A percentile compares a stretch with the other conserved stretches of the same genome.
Conservation (phyloP, 805 yeast genomes). For the Jamesozyma lodderae region DNA sequence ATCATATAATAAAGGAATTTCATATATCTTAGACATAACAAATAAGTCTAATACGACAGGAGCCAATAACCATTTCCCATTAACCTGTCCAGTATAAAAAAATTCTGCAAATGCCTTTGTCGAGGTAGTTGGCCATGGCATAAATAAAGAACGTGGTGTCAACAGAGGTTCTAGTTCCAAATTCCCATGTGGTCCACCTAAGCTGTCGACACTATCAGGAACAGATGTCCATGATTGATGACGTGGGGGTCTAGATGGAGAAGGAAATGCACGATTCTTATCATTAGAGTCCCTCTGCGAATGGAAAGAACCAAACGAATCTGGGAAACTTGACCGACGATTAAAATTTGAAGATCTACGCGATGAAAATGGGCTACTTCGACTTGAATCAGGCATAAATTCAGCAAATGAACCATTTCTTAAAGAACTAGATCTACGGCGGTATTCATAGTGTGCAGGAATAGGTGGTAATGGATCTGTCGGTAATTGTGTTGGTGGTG, state of each 20-base stretch:
- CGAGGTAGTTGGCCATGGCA: slow-evolving; percentile 57
- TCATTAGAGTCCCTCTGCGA: slow-evolving; percentile 1
- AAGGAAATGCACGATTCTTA: not conserved
- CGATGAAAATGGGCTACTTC: slow-evolving; percentile 24
- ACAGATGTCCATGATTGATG: slow-evolving; percentile 6
- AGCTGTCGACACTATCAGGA: slow-evolving; percentile 14
- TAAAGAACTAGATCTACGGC: slow-evolving; percentile 1
- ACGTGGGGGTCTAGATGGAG: slow-evolving; percentile 5
- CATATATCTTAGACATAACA: slow-evolving; percentile 53
- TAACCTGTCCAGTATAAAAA: slow-evolving; percentile 71
- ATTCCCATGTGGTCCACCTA: slow-evolving; percentile 9
- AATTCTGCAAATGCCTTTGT: slow-evolving; percentile 63
- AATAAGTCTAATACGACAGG: slow-evolving; percentile 63
- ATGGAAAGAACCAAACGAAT: slow-evolving; percentile 2
- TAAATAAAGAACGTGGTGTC: slow-evolving; percentile 57
- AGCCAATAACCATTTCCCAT: slow-evolving; percentile 60
- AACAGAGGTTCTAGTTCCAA: slow-evolving; percentile 47
- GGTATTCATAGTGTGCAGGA: slow-evolving; percentile 6
- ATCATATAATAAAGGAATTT: slow-evolving; percentile 62
- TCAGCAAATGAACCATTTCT: slow-evolving; percentile 10
- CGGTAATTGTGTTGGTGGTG: slow-evolving; percentile 52
- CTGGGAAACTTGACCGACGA: slow-evolving; percentile 12
- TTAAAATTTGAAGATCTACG: slow-evolving; percentile 16
- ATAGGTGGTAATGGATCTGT: slow-evolving; percentile 37
- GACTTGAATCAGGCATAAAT: slow-evolving; percentile 8